Conservation (phyloP, 331 rosid species). For the Acacia concinna region DNA sequence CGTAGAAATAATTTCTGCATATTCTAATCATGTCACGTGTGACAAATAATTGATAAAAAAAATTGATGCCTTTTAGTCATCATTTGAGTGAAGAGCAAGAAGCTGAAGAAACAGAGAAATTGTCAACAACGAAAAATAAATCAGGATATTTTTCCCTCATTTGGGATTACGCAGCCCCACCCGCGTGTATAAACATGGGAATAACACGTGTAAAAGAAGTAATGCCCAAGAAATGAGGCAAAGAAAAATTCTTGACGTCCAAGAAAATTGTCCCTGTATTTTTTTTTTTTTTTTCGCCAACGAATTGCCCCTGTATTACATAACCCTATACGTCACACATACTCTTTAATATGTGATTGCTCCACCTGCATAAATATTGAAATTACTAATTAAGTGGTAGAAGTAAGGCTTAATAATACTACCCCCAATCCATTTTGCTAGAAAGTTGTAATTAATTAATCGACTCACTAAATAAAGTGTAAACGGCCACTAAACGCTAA, state of each 20-base stretch:
- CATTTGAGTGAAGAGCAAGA: not conserved
- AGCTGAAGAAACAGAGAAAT: not conserved
- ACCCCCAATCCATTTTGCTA: not conserved
- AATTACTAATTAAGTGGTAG: not conserved
- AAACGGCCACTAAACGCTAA: too few species aligned
- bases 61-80: not conserved
- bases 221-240: not conserved
- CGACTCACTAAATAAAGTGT: too few species aligned
- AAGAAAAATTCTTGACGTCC: not conserved
- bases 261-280: not conserved
- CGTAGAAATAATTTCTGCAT: too few species aligned
- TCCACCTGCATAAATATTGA: not conserved
- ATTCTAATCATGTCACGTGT: too few species aligned
- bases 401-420: not conserved
- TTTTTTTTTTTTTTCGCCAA: too few species aligned
- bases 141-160: not conserved
- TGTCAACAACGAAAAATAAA: not conserved
- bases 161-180: not conserved
- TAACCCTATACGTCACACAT: not conserved
- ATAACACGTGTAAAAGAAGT: conserved; percentile 1
- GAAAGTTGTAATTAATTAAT: not conserved
- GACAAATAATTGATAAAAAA: too few species aligned
- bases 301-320: not conserved
- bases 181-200: not conserved
- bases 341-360: too few species aligned